A percentile compares a stretch with the other conserved stretches of the same genome.
These are phyloP conservation scores for Tylopilus sp. DNA, from an alignment of 768 basidiomycete species.

Conservation along the genomic window DNA sequence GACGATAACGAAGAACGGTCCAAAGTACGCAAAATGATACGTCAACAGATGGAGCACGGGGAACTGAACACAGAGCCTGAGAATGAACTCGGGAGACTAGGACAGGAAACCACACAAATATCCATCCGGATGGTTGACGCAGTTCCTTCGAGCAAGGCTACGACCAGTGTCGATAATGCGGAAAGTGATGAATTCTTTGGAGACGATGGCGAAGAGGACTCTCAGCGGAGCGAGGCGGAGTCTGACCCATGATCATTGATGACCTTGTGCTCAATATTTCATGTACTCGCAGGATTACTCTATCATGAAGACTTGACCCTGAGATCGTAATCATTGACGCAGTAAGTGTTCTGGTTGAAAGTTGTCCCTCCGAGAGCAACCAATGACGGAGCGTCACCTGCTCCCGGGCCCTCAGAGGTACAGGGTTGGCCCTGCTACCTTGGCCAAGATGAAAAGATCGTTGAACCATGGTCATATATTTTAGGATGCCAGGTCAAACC, in stretches of 20 bases:
- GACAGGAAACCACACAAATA: constrained; percentile 5
- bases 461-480: neutral
- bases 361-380: neutral
- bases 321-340: neutral
- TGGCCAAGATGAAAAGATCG: neutral
- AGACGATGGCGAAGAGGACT: constrained; percentile 22
- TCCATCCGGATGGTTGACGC: neutral
- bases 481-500: neutral
- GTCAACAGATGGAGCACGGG: constrained; percentile 55
- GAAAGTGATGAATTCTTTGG: constrained; percentile 29
- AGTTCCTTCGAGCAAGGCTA: constrained; percentile 3
- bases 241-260: constrained; percentile 9
- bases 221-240: constrained; percentile 13
- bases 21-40: constrained; percentile 58
- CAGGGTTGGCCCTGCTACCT: neutral
- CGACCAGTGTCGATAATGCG: constrained; percentile 10
- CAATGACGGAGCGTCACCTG: neutral
- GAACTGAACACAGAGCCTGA: constrained; percentile 64
- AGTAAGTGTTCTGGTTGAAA: neutral
- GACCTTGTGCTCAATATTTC: constrained; percentile 18
- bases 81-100: constrained; percentile 23
- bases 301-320: neutral
- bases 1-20: constrained; percentile 49
- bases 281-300: constrained; percentile 66
- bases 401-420: neutral